Percentiles rank a stretch among this genome's conserved stretches.
Conservation (phyloP, 768 basidiomycete genomes). For the Suillus fuscotomentosus region DNA sequence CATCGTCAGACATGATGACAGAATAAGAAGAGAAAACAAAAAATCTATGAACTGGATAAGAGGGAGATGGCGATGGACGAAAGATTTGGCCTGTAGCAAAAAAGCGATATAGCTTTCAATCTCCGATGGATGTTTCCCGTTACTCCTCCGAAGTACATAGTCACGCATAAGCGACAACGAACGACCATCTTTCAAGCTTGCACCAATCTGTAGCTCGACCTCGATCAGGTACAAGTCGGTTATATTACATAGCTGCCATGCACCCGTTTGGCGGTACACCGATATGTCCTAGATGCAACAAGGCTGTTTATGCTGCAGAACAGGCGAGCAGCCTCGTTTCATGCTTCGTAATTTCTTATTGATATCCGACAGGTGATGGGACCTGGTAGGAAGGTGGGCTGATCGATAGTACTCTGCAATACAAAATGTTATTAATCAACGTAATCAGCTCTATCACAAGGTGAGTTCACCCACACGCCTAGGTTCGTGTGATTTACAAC, state of each 20-base stretch:
- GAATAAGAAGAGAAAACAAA: conserved; percentile 14
- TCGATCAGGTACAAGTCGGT: not conserved
- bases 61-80: conserved; percentile 16
- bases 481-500: conserved; percentile 7
- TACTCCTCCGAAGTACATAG: not conserved
- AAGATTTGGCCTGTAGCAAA: conserved; percentile 9
- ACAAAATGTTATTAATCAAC: not conserved
- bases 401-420: conserved; percentile 4
- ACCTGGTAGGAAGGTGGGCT: conserved; percentile 79
- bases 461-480: conserved; percentile 30
- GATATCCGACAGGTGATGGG: conserved; percentile 62
- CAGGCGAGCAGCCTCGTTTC: conserved; percentile 48
- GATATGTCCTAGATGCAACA: conserved; percentile 70
- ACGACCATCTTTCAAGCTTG: not conserved
- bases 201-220: not conserved
- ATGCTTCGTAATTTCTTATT: conserved; percentile 5
- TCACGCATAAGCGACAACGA: not conserved
- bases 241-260: conserved; percentile 38
- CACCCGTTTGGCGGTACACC: conserved; percentile 73
- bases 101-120: conserved; percentile 34
- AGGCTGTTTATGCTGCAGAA: conserved; percentile 84
- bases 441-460: conserved; percentile 73
- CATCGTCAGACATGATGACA: conserved; percentile 83
- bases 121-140: conserved; percentile 32
- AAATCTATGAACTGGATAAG: conserved; percentile 28